Conservation (phyloP, 768 basidiomycete genomes). For the Rubroboletus satanas region DNA sequence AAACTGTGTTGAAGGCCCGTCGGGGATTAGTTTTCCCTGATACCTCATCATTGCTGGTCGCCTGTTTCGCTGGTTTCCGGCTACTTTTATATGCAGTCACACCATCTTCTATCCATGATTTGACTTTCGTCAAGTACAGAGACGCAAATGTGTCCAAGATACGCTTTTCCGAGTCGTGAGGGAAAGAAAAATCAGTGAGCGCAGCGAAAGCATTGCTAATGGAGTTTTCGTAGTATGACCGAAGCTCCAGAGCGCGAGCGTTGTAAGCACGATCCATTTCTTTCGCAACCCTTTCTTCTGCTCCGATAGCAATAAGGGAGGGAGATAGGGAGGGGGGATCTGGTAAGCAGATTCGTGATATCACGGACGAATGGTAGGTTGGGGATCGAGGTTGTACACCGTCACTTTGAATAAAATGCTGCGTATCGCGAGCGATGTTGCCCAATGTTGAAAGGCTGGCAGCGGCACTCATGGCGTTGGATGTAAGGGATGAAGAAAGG, state of each 20-base stretch:
- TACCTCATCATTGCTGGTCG: background rate
- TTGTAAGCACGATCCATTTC: slow-evolving; percentile 3
- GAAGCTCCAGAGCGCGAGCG: slow-evolving; percentile 3
- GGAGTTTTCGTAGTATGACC: background rate
- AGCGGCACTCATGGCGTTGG: background rate
- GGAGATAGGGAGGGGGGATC: slow-evolving; percentile 1
- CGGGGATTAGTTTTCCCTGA: background rate
- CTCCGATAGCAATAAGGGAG: background rate
- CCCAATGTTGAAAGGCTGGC: background rate
- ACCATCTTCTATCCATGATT: slow-evolving; percentile 1
- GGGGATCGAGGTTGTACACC: background rate
- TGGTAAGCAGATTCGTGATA: background rate
- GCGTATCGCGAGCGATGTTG: background rate
- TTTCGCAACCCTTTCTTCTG: background rate
- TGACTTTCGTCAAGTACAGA: background rate
- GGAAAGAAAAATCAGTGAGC: background rate
- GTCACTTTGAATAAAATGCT: background rate
- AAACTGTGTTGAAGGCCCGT: background rate
- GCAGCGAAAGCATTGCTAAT: background rate
- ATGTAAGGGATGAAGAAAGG: too few relatives aligned
- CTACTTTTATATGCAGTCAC: background rate
- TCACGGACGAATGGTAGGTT: background rate
- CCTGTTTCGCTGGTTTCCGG: background rate
- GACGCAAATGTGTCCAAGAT: background rate
- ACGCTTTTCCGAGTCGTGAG: background rate